These are phyloP conservation scores for Penicillium daleae DNA, from an alignment of 495 filamentous ascomycete genomes.

Conservation along the genomic window DNA sequence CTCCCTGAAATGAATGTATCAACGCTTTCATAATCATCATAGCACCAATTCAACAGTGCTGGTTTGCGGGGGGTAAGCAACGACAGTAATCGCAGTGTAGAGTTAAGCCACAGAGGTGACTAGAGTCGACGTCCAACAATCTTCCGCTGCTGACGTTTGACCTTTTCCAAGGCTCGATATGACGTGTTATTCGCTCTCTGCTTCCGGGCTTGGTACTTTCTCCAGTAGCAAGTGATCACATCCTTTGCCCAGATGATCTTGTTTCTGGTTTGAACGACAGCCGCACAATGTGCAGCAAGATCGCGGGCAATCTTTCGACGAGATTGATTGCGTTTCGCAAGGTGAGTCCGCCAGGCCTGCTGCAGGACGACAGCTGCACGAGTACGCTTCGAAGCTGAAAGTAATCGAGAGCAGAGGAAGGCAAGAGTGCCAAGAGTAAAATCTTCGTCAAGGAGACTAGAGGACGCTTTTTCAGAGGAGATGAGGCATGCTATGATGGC, in stretches of 20 bases:
- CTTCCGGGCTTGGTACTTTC: constrained; percentile 24
- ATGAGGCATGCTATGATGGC: constrained; percentile 34
- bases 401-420: constrained; percentile 65
- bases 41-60: not conserved
- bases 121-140: constrained; percentile 9
- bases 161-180: constrained; percentile 3
- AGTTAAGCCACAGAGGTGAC: not conserved
- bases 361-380: constrained; percentile 53
- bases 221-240: constrained; percentile 54
- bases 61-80: not conserved
- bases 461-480: constrained; percentile 36
- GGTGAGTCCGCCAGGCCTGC: constrained; percentile 43
- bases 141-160: not conserved
- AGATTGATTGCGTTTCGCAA: constrained; percentile 28
- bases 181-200: constrained; percentile 8
- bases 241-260: constrained; percentile 54
- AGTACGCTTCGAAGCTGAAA: constrained; percentile 51
- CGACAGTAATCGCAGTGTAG: not conserved
- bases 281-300: constrained; percentile 52
- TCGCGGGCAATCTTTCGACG: constrained; percentile 46
- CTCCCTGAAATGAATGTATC: not conserved
- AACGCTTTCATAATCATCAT: constrained; percentile 16
- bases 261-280: constrained; percentile 45
- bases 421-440: constrained; percentile 60
- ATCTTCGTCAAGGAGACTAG: constrained; percentile 48